A percentile compares a stretch with the other conserved stretches of the same genome.
These are phyloP conservation scores for Eurotiales sp. DNA, from an alignment of 2,329 filamentous ascomycete genomes.

Conservation along the genomic window DNA sequence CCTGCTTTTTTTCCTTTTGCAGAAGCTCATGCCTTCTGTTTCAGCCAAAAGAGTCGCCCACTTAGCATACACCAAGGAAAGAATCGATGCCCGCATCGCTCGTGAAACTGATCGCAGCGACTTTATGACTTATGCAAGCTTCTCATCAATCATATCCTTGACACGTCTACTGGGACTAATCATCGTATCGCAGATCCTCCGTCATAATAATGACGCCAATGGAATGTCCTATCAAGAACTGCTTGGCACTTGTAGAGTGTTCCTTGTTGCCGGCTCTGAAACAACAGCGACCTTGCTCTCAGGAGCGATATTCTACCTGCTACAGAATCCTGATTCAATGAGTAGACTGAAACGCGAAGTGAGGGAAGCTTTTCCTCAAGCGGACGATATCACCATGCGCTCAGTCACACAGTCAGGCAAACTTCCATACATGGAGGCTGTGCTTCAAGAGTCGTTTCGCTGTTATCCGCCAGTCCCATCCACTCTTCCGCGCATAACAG, in stretches of 20 bases:
- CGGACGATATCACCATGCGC: conserved; percentile 34
- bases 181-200: not conserved
- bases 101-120: conserved; percentile 17
- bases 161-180: not conserved
- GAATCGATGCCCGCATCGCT: conserved; percentile 9
- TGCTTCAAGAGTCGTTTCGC: conserved; percentile 42
- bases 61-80: conserved; percentile 14
- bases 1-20: not conserved
- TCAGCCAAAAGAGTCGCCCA: conserved; percentile 6
- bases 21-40: not conserved
- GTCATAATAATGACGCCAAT: not conserved
- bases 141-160: not conserved
- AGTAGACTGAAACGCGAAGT: conserved; percentile 38
- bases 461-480: conserved; percentile 34
- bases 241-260: conserved; percentile 1
- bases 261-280: conserved; percentile 24
- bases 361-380: conserved; percentile 30
- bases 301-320: conserved; percentile 41
- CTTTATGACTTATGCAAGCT: conserved; percentile 6
- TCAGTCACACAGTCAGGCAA: conserved; percentile 19
- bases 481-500: conserved; percentile 2
- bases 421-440: conserved; percentile 40
- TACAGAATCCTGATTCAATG: conserved; percentile 30
- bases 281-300: conserved; percentile 46
- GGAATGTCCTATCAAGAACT: conserved; percentile 11